phyloP scores from a whole-genome alignment of 495 filamentous ascomycete species.

The Wilcoxina mikolae region DNA sequence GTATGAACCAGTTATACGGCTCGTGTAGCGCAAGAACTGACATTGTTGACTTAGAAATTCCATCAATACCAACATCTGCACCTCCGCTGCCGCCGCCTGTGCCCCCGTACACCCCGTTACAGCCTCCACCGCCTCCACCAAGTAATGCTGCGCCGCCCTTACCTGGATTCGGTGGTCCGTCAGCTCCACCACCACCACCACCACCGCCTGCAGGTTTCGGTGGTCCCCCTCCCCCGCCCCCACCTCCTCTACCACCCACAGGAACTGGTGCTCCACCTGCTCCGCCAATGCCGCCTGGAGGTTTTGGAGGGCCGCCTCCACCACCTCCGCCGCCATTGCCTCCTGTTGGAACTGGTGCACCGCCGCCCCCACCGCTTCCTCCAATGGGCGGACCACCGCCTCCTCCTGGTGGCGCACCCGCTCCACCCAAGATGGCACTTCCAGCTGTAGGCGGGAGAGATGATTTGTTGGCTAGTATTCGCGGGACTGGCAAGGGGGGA shows the following conservation, averaged over 20 bases:
- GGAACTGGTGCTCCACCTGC: slow-evolving; percentile 22
- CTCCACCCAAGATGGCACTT: slow-evolving; percentile 40
- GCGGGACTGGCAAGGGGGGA: slow-evolving; percentile 51
- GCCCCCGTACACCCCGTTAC: slow-evolving; percentile 29
- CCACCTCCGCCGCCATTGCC: slow-evolving; percentile 6
- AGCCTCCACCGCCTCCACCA: slow-evolving; percentile 17
- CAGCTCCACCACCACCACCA: slow-evolving; percentile 31
- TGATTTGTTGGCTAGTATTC: slow-evolving; percentile 69
- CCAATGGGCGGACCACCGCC: slow-evolving; percentile 44
- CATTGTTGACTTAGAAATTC: neutral
- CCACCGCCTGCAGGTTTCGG: slow-evolving; percentile 29
- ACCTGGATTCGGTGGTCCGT: slow-evolving; percentile 23
- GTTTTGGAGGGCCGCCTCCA: neutral
- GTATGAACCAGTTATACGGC: slow-evolving; percentile 8
- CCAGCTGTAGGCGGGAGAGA: slow-evolving; percentile 37
- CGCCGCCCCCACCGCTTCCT: slow-evolving; percentile 38
- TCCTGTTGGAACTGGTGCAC: slow-evolving; percentile 18
- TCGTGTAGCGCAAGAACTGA: neutral
- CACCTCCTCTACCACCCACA: slow-evolving; percentile 22
- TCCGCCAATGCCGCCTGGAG: slow-evolving; percentile 5
- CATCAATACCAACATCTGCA: slow-evolving; percentile 10
- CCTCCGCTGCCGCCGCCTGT: slow-evolving; percentile 38
- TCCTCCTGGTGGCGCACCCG: slow-evolving; percentile 34
- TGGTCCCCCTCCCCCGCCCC: slow-evolving; percentile 37
- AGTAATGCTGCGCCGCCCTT: slow-evolving; percentile 25